Percentiles rank a stretch among this genome's conserved stretches.
Evolutionary conservation across 169 alveolate species (phyloP).

Genomic region (Eimeria sp.): DNA sequence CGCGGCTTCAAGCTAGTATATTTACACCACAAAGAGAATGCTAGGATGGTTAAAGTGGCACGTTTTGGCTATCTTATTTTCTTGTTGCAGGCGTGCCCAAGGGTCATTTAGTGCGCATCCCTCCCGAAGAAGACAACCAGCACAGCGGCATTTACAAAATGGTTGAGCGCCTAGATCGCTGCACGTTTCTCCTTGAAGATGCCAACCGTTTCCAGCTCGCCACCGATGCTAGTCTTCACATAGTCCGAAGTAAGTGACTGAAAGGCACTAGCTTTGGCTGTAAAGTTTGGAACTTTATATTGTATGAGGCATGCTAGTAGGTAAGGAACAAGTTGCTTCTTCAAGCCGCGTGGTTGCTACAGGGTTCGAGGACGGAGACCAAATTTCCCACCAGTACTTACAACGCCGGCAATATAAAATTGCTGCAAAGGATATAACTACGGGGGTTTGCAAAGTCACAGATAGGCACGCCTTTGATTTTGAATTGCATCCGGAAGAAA

Average conservation of each 20-base stretch:
- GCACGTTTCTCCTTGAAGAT: slow-evolving; percentile 64
- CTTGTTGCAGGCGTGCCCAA: slow-evolving; percentile 40
- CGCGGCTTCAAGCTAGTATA: neutral
- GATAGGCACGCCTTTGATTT: slow-evolving; percentile 19
- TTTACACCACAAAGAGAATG: neutral
- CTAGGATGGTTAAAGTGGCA: neutral
- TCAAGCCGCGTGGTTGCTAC: neutral
- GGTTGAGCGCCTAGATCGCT: slow-evolving; percentile 67
- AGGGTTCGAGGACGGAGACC: slow-evolving; percentile 77
- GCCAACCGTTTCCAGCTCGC: slow-evolving; percentile 56
- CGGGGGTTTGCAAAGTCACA: slow-evolving; percentile 60
- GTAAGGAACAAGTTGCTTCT: neutral
- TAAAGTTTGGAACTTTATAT: neutral
- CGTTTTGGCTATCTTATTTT: too few species aligned
- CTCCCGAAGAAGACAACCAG: slow-evolving; percentile 21
- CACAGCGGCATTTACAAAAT: slow-evolving; percentile 53
- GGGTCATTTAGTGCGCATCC: slow-evolving; percentile 64
- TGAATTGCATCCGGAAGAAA: slow-evolving; percentile 1
- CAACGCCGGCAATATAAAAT: slow-evolving; percentile 19
- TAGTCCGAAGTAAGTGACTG: slow-evolving; percentile 54
- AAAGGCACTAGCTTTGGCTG: neutral
- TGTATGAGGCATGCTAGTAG: neutral
- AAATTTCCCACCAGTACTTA: slow-evolving; percentile 14
- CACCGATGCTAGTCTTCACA: slow-evolving; percentile 62
- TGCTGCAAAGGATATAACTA: neutral